A percentile compares a stretch with the other conserved stretches of the same genome.
These are phyloP conservation scores for Chlorella vulgaris DNA, from an alignment of 139 green algal species.

Conservation along the genomic window DNA sequence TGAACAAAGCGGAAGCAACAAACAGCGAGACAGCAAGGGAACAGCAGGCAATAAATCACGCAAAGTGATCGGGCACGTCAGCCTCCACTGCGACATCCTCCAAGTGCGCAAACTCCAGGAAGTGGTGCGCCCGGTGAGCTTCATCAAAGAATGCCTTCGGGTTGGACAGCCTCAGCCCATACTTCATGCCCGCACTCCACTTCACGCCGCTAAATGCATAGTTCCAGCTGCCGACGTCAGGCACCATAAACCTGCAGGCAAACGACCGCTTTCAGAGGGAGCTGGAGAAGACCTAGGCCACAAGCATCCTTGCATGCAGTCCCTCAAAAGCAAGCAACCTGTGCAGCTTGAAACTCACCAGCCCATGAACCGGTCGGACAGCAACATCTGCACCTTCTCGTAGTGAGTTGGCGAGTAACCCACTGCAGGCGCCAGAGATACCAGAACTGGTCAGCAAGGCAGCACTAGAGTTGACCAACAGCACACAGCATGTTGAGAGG, in stretches of 20 bases:
- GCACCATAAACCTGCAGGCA: conserved; percentile 79
- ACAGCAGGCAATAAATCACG: no score
- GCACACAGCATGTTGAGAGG: no score
- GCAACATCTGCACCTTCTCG: conserved; percentile 98
- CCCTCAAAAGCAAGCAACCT: background rate
- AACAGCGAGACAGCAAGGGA: background rate
- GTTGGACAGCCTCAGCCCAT: conserved; percentile 89
- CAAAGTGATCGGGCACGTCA: conserved; percentile 93
- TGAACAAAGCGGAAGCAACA: background rate
- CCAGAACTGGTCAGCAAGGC: no score
- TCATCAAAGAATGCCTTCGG: conserved; percentile 96
- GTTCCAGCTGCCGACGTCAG: conserved; percentile 94
- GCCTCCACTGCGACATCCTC: conserved; percentile 87
- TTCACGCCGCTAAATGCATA: conserved; percentile 98
- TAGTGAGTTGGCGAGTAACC: conserved; percentile 94
- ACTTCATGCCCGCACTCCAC: conserved; percentile 76
- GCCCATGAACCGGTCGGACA: conserved; percentile 98
- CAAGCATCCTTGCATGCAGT: background rate
- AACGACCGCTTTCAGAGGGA: no score
- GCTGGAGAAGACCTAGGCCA: background rate
- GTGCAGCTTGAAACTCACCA: conserved; percentile 54
- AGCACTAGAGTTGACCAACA: no score
- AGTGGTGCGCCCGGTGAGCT: conserved; percentile 92
- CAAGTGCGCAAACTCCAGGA: conserved; percentile 95
- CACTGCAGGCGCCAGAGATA: conserved; percentile 38